Base-by-base conservation (phyloP, 2,329 filamentous ascomycete species). In the Tolypocladium amazonense region DNA sequence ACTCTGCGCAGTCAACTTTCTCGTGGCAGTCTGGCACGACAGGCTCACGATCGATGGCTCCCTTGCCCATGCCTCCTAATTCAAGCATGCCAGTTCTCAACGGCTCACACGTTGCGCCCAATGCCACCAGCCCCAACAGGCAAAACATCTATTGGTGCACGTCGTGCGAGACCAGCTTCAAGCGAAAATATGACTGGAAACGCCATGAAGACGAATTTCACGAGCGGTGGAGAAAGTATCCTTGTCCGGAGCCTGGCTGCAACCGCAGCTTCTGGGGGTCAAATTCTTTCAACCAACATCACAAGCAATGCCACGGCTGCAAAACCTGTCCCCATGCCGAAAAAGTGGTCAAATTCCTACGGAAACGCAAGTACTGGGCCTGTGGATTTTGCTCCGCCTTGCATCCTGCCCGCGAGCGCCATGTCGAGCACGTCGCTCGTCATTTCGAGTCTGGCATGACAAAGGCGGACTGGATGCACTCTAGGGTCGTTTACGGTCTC, bases 171-270 rank as follows among this genome's bases (percentile, higher is more conserved):
- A 86, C 85, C 56, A 85, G 83, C 54, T 85, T 88, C 68, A 85
- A 85, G 74, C 80, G 84, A 64, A 87, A 87, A 68, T 85, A 86
- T 63, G 84, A 88, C 70, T 88, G 82, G 86, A 87, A 87, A 71
- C 80, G 83, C 38, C 86, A 88, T 70, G 84, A 88, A 69, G 85
- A 87, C 65, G 84, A 87, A 70, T 87, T 87, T 67, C 85, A 88
- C 71, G 85, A 88, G 75, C 82, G 85, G 59, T 83, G 83, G 75
- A 82, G 85, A 63, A 87, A 86, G 67, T 88, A 86, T 70, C 83
- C 84, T 15, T 88, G 85, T 66, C 84, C 85, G 7, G 84, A 85
- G 64, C 76, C 76, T 11, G 76, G 76, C 64, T 88, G 86, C 72
- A 86, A 87, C 70, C 82, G 85, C 66, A 84, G 83, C 67, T 87